Percentiles rank a stretch among this genome's conserved stretches.
Evolutionary conservation across 208 protist genomes (phyloP).

Genomic region (Leishmania tarentolae): DNA sequence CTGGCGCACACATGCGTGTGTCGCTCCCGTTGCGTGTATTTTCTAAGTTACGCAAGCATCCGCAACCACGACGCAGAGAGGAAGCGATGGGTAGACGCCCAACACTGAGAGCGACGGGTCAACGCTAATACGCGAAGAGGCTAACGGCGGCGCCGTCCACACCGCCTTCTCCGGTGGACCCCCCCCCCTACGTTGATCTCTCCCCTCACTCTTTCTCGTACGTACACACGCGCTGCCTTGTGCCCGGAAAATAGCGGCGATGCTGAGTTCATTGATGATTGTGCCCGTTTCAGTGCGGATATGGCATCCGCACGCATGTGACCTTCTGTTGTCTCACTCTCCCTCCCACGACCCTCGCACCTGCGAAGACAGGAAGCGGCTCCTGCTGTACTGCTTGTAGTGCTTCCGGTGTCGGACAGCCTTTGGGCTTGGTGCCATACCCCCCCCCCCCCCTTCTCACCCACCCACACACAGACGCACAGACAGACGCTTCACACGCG

Average conservation of each 20-base stretch:
- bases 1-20: neutral
- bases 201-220: neutral
- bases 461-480: too few species aligned
- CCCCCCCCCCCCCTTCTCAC: too few species aligned
- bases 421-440: neutral
- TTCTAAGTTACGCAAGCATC: neutral
- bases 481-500: too few species aligned
- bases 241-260: neutral
- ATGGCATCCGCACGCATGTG: neutral
- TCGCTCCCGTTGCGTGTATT: neutral
- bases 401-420: neutral
- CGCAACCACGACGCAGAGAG: neutral
- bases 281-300: neutral
- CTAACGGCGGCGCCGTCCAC: neutral
- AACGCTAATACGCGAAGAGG: neutral
- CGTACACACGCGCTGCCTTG: too few species aligned
- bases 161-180: neutral
- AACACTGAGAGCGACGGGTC: neutral
- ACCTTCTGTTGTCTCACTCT: neutral
- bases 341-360: neutral
- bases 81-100: neutral
- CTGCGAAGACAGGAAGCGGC: neutral
- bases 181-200: neutral
- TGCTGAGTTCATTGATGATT: neutral
- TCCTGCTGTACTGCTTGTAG: neutral